Conservation (phyloP, 2,329 filamentous ascomycete species). For the Alternaria arborescens region DNA sequence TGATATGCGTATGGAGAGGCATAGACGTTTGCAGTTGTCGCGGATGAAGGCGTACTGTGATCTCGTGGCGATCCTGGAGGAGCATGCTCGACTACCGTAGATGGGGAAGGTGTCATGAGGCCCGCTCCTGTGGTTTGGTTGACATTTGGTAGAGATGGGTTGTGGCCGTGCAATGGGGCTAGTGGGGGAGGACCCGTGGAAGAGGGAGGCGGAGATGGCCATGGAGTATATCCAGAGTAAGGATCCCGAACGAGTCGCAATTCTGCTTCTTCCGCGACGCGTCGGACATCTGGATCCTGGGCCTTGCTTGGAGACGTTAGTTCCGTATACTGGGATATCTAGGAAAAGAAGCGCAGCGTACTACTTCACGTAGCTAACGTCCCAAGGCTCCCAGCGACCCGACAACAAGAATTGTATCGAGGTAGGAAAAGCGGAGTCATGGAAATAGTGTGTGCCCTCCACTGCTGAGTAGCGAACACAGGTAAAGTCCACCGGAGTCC, state of each 20-base stretch:
- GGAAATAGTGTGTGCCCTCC: conserved; percentile 44
- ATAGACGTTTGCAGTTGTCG: conserved; percentile 11
- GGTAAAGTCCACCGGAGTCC: conserved; percentile 37
- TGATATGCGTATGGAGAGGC: conserved; percentile 23
- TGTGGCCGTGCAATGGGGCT: background rate
- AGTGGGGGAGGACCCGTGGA: conserved; percentile 11
- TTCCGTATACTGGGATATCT: background rate
- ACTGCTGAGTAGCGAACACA: conserved; percentile 41
- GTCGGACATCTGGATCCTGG: conserved; percentile 40
- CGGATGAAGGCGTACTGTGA: conserved; percentile 7
- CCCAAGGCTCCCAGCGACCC: conserved; percentile 43
- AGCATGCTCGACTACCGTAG: conserved; percentile 8
- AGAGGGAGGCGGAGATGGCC: conserved; percentile 31
- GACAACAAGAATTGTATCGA: conserved; percentile 43
- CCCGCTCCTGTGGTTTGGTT: background rate
- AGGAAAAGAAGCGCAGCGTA: conserved; percentile 19
- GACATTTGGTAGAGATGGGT: conserved; percentile 9
- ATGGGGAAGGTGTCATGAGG: conserved; percentile 16
- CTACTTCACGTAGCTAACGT: conserved; percentile 42
- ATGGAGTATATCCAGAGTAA: conserved; percentile 30
- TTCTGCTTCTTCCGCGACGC: conserved; percentile 42
- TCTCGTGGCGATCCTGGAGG: conserved; percentile 8
- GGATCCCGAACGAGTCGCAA: conserved; percentile 27
- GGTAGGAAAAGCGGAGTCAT: conserved; percentile 38
- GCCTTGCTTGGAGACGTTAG: conserved; percentile 33